Evolutionary conservation across 768 basidiomycete genomes (phyloP).

Genomic region (Auricularia sp.): DNA sequence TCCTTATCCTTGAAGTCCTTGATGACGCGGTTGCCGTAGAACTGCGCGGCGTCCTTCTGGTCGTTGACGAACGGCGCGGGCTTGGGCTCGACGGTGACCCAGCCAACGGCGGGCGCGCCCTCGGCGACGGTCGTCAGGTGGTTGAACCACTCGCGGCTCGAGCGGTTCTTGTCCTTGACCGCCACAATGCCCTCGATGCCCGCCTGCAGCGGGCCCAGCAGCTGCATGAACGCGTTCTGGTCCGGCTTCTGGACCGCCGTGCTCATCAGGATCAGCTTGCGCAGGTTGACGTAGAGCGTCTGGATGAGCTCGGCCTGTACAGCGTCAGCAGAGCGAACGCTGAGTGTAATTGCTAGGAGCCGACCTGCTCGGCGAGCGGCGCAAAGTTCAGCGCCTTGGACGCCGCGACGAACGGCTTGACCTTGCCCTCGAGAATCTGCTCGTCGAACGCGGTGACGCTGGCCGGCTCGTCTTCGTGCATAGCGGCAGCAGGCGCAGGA

Average conservation of each 20-base stretch:
- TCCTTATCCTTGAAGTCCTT: constrained; percentile 95
- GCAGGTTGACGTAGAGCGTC: constrained; percentile 55
- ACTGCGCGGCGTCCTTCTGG: constrained; percentile 75
- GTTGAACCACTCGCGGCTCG: constrained; percentile 71
- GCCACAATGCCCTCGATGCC: constrained; percentile 69
- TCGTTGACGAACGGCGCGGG: constrained; percentile 74
- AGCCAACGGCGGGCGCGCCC: constrained; percentile 70
- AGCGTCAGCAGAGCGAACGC: background rate
- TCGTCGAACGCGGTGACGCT: constrained; percentile 67
- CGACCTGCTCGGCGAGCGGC: constrained; percentile 70
- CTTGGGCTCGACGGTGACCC: constrained; percentile 74
- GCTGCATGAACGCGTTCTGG: constrained; percentile 39
- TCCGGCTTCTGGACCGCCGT: constrained; percentile 74
- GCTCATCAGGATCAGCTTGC: constrained; percentile 55
- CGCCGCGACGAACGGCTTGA: constrained; percentile 65
- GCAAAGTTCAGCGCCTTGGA: constrained; percentile 60
- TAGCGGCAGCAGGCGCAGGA: constrained; percentile 21
- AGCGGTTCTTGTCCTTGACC: constrained; percentile 70
- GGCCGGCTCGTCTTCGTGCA: constrained; percentile 34
- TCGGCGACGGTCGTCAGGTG: constrained; percentile 78
- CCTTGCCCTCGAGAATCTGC: constrained; percentile 56
- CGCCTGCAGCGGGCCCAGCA: constrained; percentile 59
- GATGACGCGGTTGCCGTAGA: constrained; percentile 82
- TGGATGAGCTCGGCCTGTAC: constrained; percentile 57
- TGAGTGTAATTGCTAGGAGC: constrained; percentile 15